Conservation (phyloP, 495 filamentous ascomycete species). For the Patellaria atrata region DNA sequence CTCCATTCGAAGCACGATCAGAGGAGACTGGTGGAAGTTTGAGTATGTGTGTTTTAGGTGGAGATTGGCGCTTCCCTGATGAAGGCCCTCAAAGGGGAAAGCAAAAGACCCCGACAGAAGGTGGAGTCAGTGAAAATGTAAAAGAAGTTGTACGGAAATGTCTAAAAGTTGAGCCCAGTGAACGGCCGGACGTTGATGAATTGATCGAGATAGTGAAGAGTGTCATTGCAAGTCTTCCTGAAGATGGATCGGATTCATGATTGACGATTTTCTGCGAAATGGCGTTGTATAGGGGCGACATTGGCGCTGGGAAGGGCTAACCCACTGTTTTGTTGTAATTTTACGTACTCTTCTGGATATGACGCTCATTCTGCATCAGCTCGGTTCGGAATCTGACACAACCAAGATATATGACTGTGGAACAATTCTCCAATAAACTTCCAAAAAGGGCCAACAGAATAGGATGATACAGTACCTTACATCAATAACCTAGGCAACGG, state of each 20-base stretch:
- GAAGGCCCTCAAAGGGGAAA: conserved; percentile 42
- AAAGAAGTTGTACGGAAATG: conserved; percentile 79
- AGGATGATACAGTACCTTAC: no score
- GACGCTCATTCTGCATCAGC: no score
- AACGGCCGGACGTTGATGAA: conserved; percentile 82
- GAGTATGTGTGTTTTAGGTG: conserved; percentile 78
- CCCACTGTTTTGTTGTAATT: no score
- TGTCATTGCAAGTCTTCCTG: conserved; percentile 58
- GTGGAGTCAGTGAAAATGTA: conserved; percentile 61
- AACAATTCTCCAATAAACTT: no score
- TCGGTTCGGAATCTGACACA: no score
- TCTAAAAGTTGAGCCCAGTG: conserved; percentile 79
- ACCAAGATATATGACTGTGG: no score
- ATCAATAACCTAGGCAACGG: no score
- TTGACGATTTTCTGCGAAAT: no score
- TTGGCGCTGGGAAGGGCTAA: no score
- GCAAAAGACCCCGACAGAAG: conserved; percentile 36
- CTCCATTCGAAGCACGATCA: conserved; percentile 84
- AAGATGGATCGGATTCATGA: conserved; percentile 37
- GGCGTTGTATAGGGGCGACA: no score
- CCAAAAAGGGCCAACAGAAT: no score
- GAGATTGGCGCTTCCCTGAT: conserved; percentile 89
- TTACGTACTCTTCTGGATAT: no score
- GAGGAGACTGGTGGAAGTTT: conserved; percentile 93
- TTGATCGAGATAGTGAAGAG: conserved; percentile 66